Evolutionary conservation across 177 flowering plant species (phyloP).

Genomic region (Vitis hybrid): DNA sequence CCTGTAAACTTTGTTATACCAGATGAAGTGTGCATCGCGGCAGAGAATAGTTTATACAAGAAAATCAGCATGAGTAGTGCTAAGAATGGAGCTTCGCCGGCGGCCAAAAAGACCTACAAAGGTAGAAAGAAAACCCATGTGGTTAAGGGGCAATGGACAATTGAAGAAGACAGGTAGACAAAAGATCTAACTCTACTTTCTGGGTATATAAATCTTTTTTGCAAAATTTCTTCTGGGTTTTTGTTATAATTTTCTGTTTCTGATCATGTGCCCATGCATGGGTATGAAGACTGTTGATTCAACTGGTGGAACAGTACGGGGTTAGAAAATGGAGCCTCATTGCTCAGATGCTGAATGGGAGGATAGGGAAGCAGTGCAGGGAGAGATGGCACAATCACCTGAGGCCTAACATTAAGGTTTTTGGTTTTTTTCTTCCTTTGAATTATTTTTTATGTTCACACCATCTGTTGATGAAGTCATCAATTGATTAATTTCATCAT

Average conservation of each 20-base stretch:
- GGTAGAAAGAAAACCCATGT: slow-evolving; percentile 38
- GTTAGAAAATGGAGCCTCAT: slow-evolving; percentile 47
- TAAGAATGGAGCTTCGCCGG: slow-evolving; percentile 10
- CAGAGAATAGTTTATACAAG: slow-evolving; percentile 27
- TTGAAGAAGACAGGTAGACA: slow-evolving; percentile 78
- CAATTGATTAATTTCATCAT: too few relatives aligned
- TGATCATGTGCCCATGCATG: background rate
- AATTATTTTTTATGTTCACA: background rate
- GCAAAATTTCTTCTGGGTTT: background rate
- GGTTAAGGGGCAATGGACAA: slow-evolving; percentile 84
- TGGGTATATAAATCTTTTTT: background rate
- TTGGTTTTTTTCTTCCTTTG: background rate
- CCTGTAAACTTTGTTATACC: slow-evolving; percentile 36
- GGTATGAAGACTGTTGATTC: slow-evolving; percentile 30
- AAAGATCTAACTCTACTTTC: background rate
- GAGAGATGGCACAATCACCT: slow-evolving; percentile 59
- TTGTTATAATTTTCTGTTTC: background rate
- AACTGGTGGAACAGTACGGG: slow-evolving; percentile 42
- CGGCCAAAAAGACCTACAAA: slow-evolving; percentile 24
- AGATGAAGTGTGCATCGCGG: slow-evolving; percentile 49
- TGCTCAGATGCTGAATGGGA: slow-evolving; percentile 45
- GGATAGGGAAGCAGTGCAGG: slow-evolving; percentile 54
- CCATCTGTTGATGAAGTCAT: background rate
- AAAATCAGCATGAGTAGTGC: slow-evolving; percentile 7
- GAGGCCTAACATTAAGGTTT: slow-evolving; percentile 50